Base-by-base conservation (phyloP, 306 rosid species). In the Pueraria montana region DNA sequence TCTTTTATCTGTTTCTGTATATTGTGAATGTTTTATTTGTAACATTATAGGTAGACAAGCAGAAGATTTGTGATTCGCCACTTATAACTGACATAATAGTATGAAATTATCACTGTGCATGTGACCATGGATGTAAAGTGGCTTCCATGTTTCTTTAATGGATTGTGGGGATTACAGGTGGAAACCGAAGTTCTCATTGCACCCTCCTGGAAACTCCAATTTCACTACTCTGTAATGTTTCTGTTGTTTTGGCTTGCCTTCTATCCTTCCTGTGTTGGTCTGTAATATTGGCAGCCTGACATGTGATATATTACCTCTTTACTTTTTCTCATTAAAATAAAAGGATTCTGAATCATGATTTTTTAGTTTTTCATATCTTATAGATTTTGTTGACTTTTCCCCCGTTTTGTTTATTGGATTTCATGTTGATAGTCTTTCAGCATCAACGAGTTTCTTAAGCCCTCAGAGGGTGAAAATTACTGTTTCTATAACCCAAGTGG, bases 401-500 rank as follows among this genome's bases (percentile, higher is more conserved):
- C 4, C 34, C 34, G 34, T 30, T 30, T 30, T 30, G 34, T 30
- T 30, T 30, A 30, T 30, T 30, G 32, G 14, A n/a, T n/a, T n/a
- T n/a, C n/a, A n/a, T n/a, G n/a, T n/a, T n/a, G n/a, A n/a, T 75
- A 93, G 97, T 78, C 91, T 84, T 92, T 91, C 42, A 89, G 89
- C 91, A 93, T 89, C 69, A 91, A 86, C 16, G 91, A 89, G 90
- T 89, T 93, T 72, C 89, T 93, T 87, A 93, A 91, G 91, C 93
- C 90, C 7, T 77, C 91, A 32, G 91, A 87, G 42, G 97, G 93
- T 8, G 93, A 88, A 82, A 88, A 73, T 85, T 76, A 43, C 40
- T 36, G 8, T 36, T 36, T 4, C 89, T 79, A 84, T 26, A 72
- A 7, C 36, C 80, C 89, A 0, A 88, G 95, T 8, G 93, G 97